Evolutionary conservation across 2,329 filamentous ascomycete genomes (phyloP), one percentile per base, ranked within the genome.

Genomic region (Fusarium sp.): DNA sequence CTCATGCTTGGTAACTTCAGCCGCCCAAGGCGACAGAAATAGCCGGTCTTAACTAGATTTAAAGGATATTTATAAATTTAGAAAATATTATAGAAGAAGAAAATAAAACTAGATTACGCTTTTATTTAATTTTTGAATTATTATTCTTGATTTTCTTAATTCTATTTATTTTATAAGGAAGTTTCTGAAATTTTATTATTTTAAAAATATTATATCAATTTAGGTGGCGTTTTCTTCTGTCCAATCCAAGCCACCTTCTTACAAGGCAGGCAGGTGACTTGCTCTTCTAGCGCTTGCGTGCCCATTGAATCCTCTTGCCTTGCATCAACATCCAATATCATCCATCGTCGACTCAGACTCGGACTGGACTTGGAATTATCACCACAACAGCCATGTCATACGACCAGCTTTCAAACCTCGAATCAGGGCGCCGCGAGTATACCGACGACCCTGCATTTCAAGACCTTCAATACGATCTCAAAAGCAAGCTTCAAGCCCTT

Each of bases 401-500:
- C 83, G 93, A 97, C 80, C 93, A 93, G 75, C 88, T 96, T 70
- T 92, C 92, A 61, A 92, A 89, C 68, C 87, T 98, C 74, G 95
- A 98, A 85, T 90, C 95, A 73, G 86, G 93, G 69, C 88, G 90
- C 71, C 86, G 89, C 67, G 92, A 92, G 79, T 99, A 97, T 83
- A 87, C 89, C 78, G 96, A 99, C 83, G 94, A 98, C 80, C 96
- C 96, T 55, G 94, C 94, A 72, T 99, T 98, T 86, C 89, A 93
- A 78, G 87, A 89, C 64, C 89, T 97, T 75, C 93, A 95, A 69
- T 91, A 93, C 78, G 88, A 92, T 64, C 89, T 98, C 67, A 97
- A 93, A 82, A 92, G 93, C 81, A 92, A 95, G 81, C 88, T 99
- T 54, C 97, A 98, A 84, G 90, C 91, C 68, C 88, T 99, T 69